phyloP scores from a whole-genome alignment of 257 asterid genomes.

The Gentiana straminea region DNA sequence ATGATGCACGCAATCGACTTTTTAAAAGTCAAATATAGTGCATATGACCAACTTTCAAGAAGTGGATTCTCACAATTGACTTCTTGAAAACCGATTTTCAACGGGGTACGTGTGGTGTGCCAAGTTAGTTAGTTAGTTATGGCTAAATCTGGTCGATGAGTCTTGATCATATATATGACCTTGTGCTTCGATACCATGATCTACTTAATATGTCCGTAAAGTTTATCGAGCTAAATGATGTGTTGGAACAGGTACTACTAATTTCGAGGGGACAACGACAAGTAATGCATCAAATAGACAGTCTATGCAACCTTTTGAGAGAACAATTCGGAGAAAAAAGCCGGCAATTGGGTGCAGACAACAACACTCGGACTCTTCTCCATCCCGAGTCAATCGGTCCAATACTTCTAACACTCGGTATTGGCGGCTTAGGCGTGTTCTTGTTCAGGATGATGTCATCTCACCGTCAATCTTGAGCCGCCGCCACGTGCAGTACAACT shows the following conservation, averaged over 20 bases:
- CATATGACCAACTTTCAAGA: no score
- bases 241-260: conserved; percentile 44
- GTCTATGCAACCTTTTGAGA: conserved; percentile 51
- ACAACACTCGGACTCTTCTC: conserved; percentile 10
- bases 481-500: no score
- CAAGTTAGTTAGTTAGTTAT: no score
- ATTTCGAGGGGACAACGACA: conserved; percentile 79
- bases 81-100: no score
- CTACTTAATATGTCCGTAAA: no score
- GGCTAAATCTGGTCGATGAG: no score
- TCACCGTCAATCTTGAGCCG: conserved; percentile 7
- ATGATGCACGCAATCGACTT: no score
- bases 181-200: no score
- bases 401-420: conserved; percentile 50
- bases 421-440: conserved; percentile 57
- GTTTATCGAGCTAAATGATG: background rate
- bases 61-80: no score
- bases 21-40: no score
- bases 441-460: conserved; percentile 43
- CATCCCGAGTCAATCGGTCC: conserved; percentile 42
- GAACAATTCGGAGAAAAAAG: conserved; percentile 52
- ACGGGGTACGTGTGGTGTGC: no score
- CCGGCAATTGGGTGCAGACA: conserved; percentile 31
- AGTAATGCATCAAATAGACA: conserved; percentile 81
- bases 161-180: no score